Evolutionary conservation across 495 filamentous ascomycete species (phyloP).

Genomic region (Annulohypoxylon moriforme): DNA sequence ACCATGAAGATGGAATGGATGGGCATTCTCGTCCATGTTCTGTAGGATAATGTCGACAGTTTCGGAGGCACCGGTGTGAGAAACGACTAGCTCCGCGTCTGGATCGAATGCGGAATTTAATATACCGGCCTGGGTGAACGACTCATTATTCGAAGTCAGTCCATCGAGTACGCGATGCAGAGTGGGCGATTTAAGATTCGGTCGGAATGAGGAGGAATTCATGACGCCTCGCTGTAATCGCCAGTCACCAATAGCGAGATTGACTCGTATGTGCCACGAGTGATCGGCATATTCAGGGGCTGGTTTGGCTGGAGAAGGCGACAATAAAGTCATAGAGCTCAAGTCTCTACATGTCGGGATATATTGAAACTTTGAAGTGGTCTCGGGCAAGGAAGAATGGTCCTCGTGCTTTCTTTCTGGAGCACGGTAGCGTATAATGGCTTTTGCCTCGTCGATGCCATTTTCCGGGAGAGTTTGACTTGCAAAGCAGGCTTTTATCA

Average conservation of each 20-base stretch:
- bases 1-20: constrained; percentile 76
- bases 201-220: constrained; percentile 65
- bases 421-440: constrained; percentile 62
- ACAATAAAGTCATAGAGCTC: constrained; percentile 50
- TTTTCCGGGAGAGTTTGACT: constrained; percentile 54
- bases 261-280: constrained; percentile 61
- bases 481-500: constrained; percentile 67
- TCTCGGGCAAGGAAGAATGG: constrained; percentile 50
- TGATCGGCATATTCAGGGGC: constrained; percentile 58
- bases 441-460: constrained; percentile 64
- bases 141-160: constrained; percentile 59
- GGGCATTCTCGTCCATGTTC: constrained; percentile 70
- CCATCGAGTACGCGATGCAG: constrained; percentile 60
- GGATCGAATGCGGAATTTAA: constrained; percentile 64
- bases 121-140: constrained; percentile 59
- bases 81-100: constrained; percentile 58
- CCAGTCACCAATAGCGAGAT: constrained; percentile 67
- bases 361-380: constrained; percentile 51
- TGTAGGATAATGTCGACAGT: constrained; percentile 73
- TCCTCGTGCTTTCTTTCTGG: constrained; percentile 7
- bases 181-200: constrained; percentile 56
- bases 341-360: constrained; percentile 57
- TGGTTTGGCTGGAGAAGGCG: constrained; percentile 52
- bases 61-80: constrained; percentile 52
- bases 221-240: constrained; percentile 65